A percentile compares a stretch with the other conserved stretches of the same genome.
phyloP scores from a whole-genome alignment of 192 early-diverging fungal genomes.

The Powellomyces hirtus region DNA sequence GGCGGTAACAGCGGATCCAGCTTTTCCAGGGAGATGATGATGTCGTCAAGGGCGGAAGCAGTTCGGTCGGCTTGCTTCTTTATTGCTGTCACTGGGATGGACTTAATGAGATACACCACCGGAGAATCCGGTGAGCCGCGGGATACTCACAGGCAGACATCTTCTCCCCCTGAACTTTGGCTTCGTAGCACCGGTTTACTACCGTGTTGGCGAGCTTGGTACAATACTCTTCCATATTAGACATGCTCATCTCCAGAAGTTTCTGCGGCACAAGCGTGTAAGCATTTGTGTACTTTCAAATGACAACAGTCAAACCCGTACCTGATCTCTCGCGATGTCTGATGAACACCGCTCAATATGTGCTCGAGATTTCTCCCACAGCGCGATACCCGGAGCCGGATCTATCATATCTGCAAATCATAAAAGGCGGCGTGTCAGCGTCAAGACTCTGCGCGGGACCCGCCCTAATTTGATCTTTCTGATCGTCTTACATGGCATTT shows the following conservation, averaged over 20 bases:
- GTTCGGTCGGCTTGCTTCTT: constrained; percentile 26
- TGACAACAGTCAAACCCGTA: background rate
- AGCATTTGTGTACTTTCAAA: background rate
- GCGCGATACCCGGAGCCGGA: constrained; percentile 1
- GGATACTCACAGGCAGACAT: constrained; percentile 18
- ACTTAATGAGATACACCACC: background rate
- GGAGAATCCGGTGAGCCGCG: background rate
- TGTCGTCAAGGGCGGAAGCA: background rate
- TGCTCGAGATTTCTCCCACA: constrained; percentile 10
- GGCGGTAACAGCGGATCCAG: constrained; percentile 26
- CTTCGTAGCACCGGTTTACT: constrained; percentile 23
- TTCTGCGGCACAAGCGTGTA: too few species aligned
- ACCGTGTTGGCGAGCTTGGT: constrained; percentile 38
- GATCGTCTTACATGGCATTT: background rate
- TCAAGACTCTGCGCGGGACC: background rate
- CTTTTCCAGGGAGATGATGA: constrained; percentile 32
- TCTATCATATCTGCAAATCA: constrained; percentile 24
- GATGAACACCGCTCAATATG: constrained; percentile 24
- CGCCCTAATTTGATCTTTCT: background rate
- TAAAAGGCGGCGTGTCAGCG: background rate
- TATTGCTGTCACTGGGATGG: constrained; percentile 20
- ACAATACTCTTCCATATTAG: constrained; percentile 37
- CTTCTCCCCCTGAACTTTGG: constrained; percentile 24
- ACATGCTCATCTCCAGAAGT: constrained; percentile 17
- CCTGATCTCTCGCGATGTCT: constrained; percentile 29